phyloP scores from a whole-genome alignment of 306 rosid genomes.

The Prunus padus region DNA sequence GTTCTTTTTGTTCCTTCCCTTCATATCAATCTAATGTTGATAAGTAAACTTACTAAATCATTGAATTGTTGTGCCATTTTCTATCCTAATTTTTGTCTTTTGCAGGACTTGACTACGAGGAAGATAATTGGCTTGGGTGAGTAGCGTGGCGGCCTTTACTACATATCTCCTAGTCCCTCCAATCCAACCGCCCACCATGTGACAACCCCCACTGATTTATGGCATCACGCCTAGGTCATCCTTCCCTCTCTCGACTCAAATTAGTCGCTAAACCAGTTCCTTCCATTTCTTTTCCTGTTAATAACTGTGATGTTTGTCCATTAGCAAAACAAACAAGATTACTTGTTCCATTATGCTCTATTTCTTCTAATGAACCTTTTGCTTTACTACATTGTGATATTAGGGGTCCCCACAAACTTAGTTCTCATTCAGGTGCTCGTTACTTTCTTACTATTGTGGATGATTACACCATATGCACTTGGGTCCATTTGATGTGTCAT shows the following conservation, averaged over 20 bases:
- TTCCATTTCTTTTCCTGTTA: background rate
- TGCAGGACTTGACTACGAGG: too few relatives aligned
- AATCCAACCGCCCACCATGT: too few relatives aligned
- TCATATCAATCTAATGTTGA: too few relatives aligned
- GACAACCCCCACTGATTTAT: too few relatives aligned
- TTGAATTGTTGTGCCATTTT: too few relatives aligned
- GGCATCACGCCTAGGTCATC: background rate
- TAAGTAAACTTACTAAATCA: too few relatives aligned
- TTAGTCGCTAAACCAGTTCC: background rate
- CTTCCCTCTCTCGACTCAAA: background rate
- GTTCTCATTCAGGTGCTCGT: background rate
- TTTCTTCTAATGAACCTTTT: conserved; percentile 1
- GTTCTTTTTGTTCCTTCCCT: too few relatives aligned
- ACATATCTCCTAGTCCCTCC: too few relatives aligned
- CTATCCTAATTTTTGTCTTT: too few relatives aligned
- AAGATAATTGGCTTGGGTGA: too few relatives aligned
- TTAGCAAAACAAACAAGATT: conserved; percentile 3
- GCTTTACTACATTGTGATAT: conserved; percentile 14
- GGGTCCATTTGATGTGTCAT: background rate
- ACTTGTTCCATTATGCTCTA: background rate
- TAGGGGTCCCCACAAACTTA: background rate
- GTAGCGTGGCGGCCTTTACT: too few relatives aligned
- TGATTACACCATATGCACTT: background rate
- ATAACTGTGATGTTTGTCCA: background rate
- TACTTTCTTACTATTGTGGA: conserved; percentile 21